Evolutionary conservation across 75 land plant species (phyloP).

Genomic region (Chamaecyparis obtusa): DNA sequence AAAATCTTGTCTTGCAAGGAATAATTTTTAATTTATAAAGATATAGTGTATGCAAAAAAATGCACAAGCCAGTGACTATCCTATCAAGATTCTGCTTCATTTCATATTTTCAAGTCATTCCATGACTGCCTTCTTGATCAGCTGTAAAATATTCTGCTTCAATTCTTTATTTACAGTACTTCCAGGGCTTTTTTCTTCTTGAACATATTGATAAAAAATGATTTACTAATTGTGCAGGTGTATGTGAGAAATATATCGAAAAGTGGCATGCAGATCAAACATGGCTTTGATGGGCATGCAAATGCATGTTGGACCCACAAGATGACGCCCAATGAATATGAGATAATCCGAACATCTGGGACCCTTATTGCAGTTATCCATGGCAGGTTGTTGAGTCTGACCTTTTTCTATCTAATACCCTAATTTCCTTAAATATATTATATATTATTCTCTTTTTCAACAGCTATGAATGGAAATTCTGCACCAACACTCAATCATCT

Average conservation of each 20-base stretch:
- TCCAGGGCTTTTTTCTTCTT: background rate
- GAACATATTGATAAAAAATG: background rate
- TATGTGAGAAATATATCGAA: slow-evolving; percentile 81
- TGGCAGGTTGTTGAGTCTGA: slow-evolving; percentile 58
- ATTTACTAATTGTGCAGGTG: slow-evolving; percentile 37
- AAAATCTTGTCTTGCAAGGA: background rate
- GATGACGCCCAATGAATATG: slow-evolving; percentile 57
- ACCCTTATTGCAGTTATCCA: slow-evolving; percentile 86
- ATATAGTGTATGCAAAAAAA: background rate
- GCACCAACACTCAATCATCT: too few species aligned
- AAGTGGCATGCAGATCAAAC: slow-evolving; percentile 80
- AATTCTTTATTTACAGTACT: background rate
- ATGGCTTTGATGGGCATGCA: slow-evolving; percentile 87
- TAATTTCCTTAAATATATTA: too few species aligned
- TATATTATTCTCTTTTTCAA: too few species aligned
- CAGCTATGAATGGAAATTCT: too few species aligned
- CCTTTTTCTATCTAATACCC: background rate
- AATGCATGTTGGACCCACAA: slow-evolving; percentile 97
- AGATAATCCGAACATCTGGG: slow-evolving; percentile 54
- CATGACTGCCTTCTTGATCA: background rate
- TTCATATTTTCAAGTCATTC: background rate
- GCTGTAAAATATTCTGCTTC: background rate
- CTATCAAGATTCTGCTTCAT: background rate
- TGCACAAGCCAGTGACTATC: background rate
- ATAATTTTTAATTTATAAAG: background rate